Evolutionary conservation across 345 rosid species (phyloP), one percentile per base, ranked within the genome.

Genomic region (Eucalyptus sp.): DNA sequence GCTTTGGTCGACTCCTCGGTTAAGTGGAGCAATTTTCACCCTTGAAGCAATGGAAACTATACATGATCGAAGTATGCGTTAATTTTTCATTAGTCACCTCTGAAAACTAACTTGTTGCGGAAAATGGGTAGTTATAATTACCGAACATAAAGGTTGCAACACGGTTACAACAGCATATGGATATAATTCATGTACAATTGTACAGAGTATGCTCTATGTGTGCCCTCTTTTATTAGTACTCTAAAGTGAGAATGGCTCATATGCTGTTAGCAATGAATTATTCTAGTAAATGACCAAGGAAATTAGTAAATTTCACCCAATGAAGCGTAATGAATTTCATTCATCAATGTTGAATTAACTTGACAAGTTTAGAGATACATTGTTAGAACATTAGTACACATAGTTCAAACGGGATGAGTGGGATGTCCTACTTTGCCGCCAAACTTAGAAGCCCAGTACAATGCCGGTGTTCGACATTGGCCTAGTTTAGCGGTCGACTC

Each of bases 21-120:
- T 20, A 20, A 37, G 83, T 76, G 0, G 20, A 17, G 8, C 3
- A 71, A 18, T 17, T 33, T 68, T 31, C 43, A 68, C 80, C 80
- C 80, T 68, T 68, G 43, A 37, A 18, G 25, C 46, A 33, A 17
- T 3, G 22, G 10, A 71, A 71, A 37, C 22, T 16, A 71, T 68
- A 0, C 44, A 3, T 5, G 25, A 71, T 71, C 0, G 1, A 71
- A 71, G 13, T 18, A 5, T 10, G 25, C 2, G 6, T 71, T 0
- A 10, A 60, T 8, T 68, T 68, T 33, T 31, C 24, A 5, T 0
- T 31, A 31, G 14, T 0, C 0, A 20, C 0, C 13, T 31, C 12
- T 31, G 0, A 68, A 68, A 68, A 31, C 11, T 56, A 18, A 16
- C 6, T 4, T 8, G 7, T 68, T 15, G 12, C 1, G 24, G 4